Conservation (phyloP, 2,329 filamentous ascomycete species). For the Emydomyces testavorans region DNA sequence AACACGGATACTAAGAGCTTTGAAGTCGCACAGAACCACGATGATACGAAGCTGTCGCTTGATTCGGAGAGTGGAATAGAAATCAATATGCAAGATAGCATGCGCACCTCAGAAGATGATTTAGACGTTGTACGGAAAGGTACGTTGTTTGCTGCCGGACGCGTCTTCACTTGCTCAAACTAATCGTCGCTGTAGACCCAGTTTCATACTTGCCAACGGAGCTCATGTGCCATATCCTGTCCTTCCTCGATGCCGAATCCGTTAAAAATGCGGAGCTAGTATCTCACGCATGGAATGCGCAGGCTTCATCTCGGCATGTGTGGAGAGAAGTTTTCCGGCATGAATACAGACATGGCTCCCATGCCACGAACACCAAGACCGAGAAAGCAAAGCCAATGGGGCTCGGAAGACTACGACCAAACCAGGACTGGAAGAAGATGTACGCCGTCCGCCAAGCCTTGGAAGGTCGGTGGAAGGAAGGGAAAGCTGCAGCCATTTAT, state of each 20-base stretch:
- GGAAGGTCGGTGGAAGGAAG: slow-evolving; percentile 66
- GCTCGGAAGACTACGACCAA: slow-evolving; percentile 43
- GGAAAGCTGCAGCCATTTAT: slow-evolving; percentile 71
- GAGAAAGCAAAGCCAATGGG: slow-evolving; percentile 28
- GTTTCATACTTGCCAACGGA: slow-evolving; percentile 47
- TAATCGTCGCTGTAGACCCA: slow-evolving; percentile 37
- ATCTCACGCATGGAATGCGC: slow-evolving; percentile 45
- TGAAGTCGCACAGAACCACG: slow-evolving; percentile 7
- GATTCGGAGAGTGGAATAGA: slow-evolving; percentile 42
- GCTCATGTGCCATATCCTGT: slow-evolving; percentile 47
- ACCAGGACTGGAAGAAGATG: slow-evolving; percentile 75
- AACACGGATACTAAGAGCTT: slow-evolving; percentile 24
- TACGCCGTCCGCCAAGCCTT: slow-evolving; percentile 67
- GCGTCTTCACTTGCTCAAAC: not conserved
- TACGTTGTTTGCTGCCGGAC: slow-evolving; percentile 16
- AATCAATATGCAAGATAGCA: slow-evolving; percentile 33
- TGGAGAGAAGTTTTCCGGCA: slow-evolving; percentile 53
- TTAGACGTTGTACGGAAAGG: slow-evolving; percentile 31
- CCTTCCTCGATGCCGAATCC: slow-evolving; percentile 47
- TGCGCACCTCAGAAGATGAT: slow-evolving; percentile 25
- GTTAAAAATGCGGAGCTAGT: slow-evolving; percentile 46
- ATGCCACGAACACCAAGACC: slow-evolving; percentile 17
- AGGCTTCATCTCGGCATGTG: slow-evolving; percentile 47
- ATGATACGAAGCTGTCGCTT: slow-evolving; percentile 24
- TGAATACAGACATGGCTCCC: slow-evolving; percentile 39